Evolutionary conservation across 2,329 filamentous ascomycete genomes (phyloP).

Genomic region (Apiospora pterosperma): DNA sequence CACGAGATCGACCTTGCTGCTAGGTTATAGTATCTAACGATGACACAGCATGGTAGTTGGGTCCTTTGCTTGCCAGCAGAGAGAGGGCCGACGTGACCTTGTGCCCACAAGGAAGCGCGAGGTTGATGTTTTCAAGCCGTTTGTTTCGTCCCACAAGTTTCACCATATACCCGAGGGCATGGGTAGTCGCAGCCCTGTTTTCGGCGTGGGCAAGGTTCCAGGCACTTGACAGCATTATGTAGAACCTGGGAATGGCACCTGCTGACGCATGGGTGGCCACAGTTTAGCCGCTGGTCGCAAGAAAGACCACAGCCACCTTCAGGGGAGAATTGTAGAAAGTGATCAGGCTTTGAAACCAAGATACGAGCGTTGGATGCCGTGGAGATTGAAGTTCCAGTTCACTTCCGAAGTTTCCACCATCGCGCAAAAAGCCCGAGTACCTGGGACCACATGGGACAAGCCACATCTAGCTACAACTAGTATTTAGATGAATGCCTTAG

Average conservation of each 20-base stretch:
- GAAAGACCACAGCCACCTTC: constrained; percentile 58
- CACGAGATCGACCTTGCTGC: too few relatives aligned
- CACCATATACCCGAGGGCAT: constrained; percentile 41
- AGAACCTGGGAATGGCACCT: constrained; percentile 45
- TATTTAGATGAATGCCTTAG: too few relatives aligned
- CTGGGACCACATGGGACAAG: constrained; percentile 62
- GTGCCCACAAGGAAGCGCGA: constrained; percentile 41
- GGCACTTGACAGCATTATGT: constrained; percentile 43
- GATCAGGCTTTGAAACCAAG: constrained; percentile 48
- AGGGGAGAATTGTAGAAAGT: constrained; percentile 54
- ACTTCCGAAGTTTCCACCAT: constrained; percentile 43
- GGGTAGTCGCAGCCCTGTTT: constrained; percentile 41
- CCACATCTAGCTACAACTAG: too few relatives aligned
- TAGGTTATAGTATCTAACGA: too few relatives aligned
- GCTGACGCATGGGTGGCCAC: constrained; percentile 44
- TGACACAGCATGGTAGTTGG: constrained; percentile 45
- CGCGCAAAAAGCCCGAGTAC: constrained; percentile 52
- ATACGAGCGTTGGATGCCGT: constrained; percentile 54
- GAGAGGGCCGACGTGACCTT: constrained; percentile 19
- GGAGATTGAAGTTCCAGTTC: constrained; percentile 55
- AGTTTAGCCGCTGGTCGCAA: constrained; percentile 47
- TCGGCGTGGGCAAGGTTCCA: constrained; percentile 39
- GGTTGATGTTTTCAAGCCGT: constrained; percentile 22
- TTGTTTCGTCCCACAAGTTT: constrained; percentile 33
- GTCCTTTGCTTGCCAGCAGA: constrained; percentile 43